Conservation (phyloP, 2,329 filamentous ascomycete genomes). For the Colletotrichum truncatum region DNA sequence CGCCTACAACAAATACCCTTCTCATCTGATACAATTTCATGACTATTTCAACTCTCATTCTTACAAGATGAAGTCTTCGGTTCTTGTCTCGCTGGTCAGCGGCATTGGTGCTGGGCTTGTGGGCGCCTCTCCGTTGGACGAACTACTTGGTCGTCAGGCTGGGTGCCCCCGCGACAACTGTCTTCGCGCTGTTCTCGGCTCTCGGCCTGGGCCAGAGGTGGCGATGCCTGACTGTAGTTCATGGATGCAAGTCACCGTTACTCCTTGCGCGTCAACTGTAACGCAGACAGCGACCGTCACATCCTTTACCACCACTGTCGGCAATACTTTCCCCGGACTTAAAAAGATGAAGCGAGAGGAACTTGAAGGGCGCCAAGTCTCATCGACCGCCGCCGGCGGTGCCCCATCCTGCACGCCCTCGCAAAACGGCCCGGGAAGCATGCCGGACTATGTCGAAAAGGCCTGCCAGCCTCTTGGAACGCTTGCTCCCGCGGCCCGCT, state of each 20-base stretch:
- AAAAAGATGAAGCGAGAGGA: constrained; percentile 4
- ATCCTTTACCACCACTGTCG: constrained; percentile 11
- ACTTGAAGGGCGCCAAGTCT: not conserved
- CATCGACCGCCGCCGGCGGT: not conserved
- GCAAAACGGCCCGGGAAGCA: constrained; percentile 1
- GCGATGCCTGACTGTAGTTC: constrained; percentile 5
- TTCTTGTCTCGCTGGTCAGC: not conserved
- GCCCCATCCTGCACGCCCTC: not conserved
- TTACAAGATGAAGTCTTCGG: constrained; percentile 1
- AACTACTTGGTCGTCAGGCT: constrained; percentile 7
- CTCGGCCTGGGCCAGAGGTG: not conserved
- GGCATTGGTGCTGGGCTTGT: not conserved
- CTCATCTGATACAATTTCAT: too few relatives aligned
- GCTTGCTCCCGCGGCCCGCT: constrained; percentile 32
- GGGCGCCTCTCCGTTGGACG: constrained; percentile 10
- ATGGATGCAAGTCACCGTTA: constrained; percentile 10
- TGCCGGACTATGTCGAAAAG: constrained; percentile 1
- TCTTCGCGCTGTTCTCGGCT: constrained; percentile 3
- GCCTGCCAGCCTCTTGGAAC: constrained; percentile 4
- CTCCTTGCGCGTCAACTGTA: constrained; percentile 1
- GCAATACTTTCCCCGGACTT: not conserved
- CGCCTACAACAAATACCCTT: too few relatives aligned
- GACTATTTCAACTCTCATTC: too few relatives aligned
- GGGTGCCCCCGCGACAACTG: constrained; percentile 15
- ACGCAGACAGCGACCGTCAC: constrained; percentile 1